Conservation (phyloP, 495 filamentous ascomycete genomes). For the Trichoderma reesei region DNA sequence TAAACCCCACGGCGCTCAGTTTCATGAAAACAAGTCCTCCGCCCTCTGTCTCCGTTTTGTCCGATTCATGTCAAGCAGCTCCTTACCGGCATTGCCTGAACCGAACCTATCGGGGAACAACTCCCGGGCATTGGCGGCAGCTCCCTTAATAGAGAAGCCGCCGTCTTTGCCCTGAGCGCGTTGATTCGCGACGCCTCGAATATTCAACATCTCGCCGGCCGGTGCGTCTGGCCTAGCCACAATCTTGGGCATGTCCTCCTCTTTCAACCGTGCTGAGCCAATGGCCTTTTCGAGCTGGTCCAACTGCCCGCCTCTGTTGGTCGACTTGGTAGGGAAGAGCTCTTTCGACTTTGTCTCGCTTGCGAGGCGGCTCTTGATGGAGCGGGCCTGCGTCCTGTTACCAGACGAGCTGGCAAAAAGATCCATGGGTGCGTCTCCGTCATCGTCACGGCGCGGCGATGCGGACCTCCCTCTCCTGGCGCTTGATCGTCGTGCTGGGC, state of each 20-base stretch:
- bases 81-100: constrained; percentile 52
- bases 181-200: constrained; percentile 49
- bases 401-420: constrained; percentile 22
- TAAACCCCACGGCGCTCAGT: background rate
- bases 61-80: constrained; percentile 49
- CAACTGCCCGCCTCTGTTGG: constrained; percentile 26
- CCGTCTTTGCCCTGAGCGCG: constrained; percentile 30
- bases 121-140: constrained; percentile 49
- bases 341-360: constrained; percentile 44
- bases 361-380: constrained; percentile 32
- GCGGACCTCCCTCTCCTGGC: constrained; percentile 51
- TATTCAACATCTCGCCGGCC: constrained; percentile 38
- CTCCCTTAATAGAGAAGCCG: constrained; percentile 59
- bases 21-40: constrained; percentile 38
- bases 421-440: constrained; percentile 42
- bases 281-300: constrained; percentile 16
- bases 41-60: constrained; percentile 41
- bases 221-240: background rate
- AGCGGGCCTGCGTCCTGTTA: constrained; percentile 37
- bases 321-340: constrained; percentile 55
- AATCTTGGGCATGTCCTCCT: constrained; percentile 8
- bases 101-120: constrained; percentile 60
- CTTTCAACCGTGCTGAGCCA: background rate
- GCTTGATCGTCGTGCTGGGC: constrained; percentile 15
- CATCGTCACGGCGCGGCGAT: constrained; percentile 60